Base-by-base conservation (phyloP, 2,329 filamentous ascomycete species). In the Massarina eburnea region DNA sequence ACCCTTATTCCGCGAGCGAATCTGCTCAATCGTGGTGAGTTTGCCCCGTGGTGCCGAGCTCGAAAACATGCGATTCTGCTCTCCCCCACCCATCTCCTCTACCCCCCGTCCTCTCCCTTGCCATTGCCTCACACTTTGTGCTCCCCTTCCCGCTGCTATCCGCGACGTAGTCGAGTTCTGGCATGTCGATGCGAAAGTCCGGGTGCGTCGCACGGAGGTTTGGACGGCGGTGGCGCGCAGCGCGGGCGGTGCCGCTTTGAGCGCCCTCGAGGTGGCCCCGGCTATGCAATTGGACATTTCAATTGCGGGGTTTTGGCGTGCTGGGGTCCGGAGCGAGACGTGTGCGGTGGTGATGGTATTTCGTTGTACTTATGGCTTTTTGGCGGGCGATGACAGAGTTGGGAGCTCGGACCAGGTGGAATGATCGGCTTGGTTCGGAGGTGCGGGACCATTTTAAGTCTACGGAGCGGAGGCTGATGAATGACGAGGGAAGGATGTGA, bases 21-120 rank as follows among this genome's bases (percentile, higher is more conserved):
- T 63, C 46, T 70, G 59, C 52, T 68, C 59, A 36, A 70, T 66
- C 7, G 67, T 70, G 59, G 63, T 68, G 48, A 68, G 62, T 41
- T 57, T 58, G 24, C 45, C 50, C 30, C 63, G 57, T 22, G 59
- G 45, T 24, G 59, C 35, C 4, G 67, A 61, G 30, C 57, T 59
- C 14, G 67, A 62, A 40, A 70, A 69, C 2, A 41, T 30, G 14
- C 63, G 56, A 38, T 39, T 38, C 38, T 58, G 55, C 41, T 26
- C 22, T 52, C 48, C 30, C 35, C 39, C 44, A 35, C 40, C 26
- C 43, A 32, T 35, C 34, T 27, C 24, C 15, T 34, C 43, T 51
- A 6, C 39, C 33, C 17, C n/a, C 17, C 10, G 32, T 39, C 18
- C 27, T 36, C 4, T 22, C 37, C 27, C 34, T 19, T 27, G 20